Base-by-base conservation (phyloP, 2,329 filamentous ascomycete genomes). In the Pseudocercospora fijiensis region DNA sequence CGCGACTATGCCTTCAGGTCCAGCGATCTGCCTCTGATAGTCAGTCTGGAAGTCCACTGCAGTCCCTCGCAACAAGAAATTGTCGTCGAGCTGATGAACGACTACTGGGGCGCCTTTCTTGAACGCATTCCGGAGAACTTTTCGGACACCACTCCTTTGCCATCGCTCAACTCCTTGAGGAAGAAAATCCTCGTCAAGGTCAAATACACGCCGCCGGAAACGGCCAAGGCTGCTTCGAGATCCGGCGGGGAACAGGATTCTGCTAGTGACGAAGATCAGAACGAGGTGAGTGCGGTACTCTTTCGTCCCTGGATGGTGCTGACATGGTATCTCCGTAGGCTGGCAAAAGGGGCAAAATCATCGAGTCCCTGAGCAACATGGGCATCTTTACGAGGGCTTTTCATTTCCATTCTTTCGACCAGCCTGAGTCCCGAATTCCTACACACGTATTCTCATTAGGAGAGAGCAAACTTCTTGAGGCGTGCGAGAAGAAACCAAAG, bases 31-130 rank as follows among this genome's bases (percentile, higher is more conserved):
- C 95, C 95, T 0, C 81, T 99, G 43, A 96, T 98, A 63, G 86
- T 98, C 68, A 96, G 92, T 75, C 83, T 98, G 5, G 95, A 99
- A 77, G 91, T 98, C 0, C 94, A 98, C 76, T 89, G 92, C 13
- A 86, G 89, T 65, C 80, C 84, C 1, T 86, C 90, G 59, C 94
- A 98, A 76, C 95, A 99, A 76, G 87, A 92, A 67, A 84, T 90
- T 57, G 62, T 98, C 91, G 93, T 96, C 10, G 85, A 90, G 61
- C 96, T 98, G 67, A 97, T 99, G 90, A 88, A 88, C 68, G 87
- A 96, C 69, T 89, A 91, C 67, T 99, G 93, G 92, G 85, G 84
- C 45, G 88, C 85, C 0, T 79, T 90, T 71, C 82, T 98, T 5
- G 82, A 97, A 10, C 88, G 91, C 79, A 41, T 83, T 78, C 81